Evolutionary conservation across 139 green algal genomes (phyloP).

Genomic region (Auxenochlorella protothecoides): DNA sequence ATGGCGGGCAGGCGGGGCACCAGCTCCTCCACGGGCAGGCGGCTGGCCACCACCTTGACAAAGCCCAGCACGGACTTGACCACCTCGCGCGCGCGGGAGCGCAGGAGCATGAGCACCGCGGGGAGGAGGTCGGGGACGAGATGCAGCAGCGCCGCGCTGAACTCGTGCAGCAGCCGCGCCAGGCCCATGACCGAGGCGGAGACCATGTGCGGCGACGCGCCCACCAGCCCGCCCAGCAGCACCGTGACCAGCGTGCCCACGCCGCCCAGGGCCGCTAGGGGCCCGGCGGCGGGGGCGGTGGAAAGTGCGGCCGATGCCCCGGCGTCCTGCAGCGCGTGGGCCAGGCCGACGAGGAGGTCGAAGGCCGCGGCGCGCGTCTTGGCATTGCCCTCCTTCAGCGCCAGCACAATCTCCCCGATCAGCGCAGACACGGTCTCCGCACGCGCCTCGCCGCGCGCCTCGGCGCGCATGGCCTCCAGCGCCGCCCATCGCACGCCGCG

Average conservation of each 20-base stretch:
- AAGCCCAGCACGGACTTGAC: slow-evolving; percentile 91
- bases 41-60: slow-evolving; percentile 79
- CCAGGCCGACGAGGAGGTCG: slow-evolving; percentile 72
- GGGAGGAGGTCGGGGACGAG: slow-evolving; percentile 60
- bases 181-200: slow-evolving; percentile 75
- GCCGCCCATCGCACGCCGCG: slow-evolving; percentile 24
- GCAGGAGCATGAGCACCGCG: slow-evolving; percentile 74
- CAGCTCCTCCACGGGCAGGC: slow-evolving; percentile 65
- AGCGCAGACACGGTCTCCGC: slow-evolving; percentile 42
- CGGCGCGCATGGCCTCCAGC: neutral
- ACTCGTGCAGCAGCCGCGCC: slow-evolving; percentile 89
- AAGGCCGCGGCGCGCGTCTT: slow-evolving; percentile 75
- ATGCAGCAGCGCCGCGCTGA: slow-evolving; percentile 45
- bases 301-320: slow-evolving; percentile 15
- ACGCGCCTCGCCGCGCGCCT: neutral
- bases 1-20: slow-evolving; percentile 53
- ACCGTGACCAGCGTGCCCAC: slow-evolving; percentile 64
- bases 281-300: neutral
- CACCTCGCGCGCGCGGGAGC: slow-evolving; percentile 72
- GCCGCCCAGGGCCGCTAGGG: slow-evolving; percentile 33
- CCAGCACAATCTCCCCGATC: slow-evolving; percentile 82
- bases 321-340: slow-evolving; percentile 45
- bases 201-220: slow-evolving; percentile 64
- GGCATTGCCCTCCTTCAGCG: slow-evolving; percentile 88
- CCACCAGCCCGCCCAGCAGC: slow-evolving; percentile 73